A percentile compares a stretch with the other conserved stretches of the same genome.
phyloP scores from a whole-genome alignment of 192 early-diverging fungal species.

The Entomortierella lignicola region DNA sequence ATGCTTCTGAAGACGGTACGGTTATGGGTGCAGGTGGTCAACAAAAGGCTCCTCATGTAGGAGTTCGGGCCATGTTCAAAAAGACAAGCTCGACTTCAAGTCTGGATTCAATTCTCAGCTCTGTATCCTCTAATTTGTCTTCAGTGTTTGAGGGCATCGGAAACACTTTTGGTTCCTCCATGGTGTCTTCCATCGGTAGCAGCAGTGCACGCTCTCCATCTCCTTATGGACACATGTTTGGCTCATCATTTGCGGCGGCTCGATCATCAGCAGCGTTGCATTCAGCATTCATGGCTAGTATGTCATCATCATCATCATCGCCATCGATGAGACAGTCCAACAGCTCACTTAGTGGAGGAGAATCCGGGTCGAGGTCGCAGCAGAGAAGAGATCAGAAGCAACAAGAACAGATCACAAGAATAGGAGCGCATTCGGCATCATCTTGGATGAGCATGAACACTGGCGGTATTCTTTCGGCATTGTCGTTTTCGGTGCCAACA shows the following conservation, averaged over 20 bases:
- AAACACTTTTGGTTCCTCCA: conserved; percentile 21
- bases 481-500: conserved; percentile 49
- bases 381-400: neutral
- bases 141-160: neutral
- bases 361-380: neutral
- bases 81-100: conserved; percentile 39
- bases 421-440: neutral
- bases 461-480: conserved; percentile 25
- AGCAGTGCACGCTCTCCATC: conserved; percentile 26
- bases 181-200: conserved; percentile 21
- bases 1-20: conserved; percentile 35
- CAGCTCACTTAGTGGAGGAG: conserved; percentile 16
- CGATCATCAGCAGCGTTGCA: conserved; percentile 44
- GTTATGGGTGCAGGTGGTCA: conserved; percentile 12
- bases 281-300: conserved; percentile 31
- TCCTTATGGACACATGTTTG: conserved; percentile 39
- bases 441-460: conserved; percentile 53
- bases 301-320: conserved; percentile 18
- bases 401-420: conserved; percentile 11
- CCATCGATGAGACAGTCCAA: conserved; percentile 13
- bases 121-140: conserved; percentile 2
- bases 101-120: conserved; percentile 39
- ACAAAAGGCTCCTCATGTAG: neutral
- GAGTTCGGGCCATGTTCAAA: neutral
- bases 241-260: conserved; percentile 40